These are phyloP conservation scores for Drosera capensis DNA, from an alignment of 148 eudicot genomes.

Conservation along the genomic window DNA sequence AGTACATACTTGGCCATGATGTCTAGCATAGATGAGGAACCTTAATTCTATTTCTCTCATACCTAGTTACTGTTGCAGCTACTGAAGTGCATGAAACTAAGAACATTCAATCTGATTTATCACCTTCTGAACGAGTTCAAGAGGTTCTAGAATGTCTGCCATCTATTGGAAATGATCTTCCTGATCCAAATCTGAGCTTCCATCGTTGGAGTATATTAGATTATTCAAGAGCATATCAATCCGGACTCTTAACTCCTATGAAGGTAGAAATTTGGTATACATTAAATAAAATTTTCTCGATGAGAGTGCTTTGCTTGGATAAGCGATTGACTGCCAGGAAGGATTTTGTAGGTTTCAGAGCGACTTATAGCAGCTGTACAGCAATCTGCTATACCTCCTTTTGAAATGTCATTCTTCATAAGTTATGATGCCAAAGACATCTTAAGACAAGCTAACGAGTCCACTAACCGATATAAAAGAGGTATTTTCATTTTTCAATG, in stretches of 20 bases:
- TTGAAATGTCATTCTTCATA: slow-evolving; percentile 83
- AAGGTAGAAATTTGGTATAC: slow-evolving; percentile 24
- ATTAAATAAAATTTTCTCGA: not conserved
- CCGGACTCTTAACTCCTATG: slow-evolving; percentile 51
- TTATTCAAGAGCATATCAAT: slow-evolving; percentile 61
- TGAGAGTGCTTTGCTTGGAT: not conserved
- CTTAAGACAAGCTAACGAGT: slow-evolving; percentile 61
- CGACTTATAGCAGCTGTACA: slow-evolving; percentile 39
- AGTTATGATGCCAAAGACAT: slow-evolving; percentile 40
- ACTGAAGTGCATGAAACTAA: slow-evolving; percentile 28
- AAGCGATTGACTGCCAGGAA: not conserved
- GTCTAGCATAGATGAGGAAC: not conserved
- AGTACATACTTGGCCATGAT: not conserved
- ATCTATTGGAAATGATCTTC: slow-evolving; percentile 10
- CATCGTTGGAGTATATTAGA: slow-evolving; percentile 64
- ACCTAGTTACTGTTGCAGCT: slow-evolving; percentile 20
- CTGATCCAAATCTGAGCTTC: slow-evolving; percentile 27
- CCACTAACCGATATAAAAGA: slow-evolving; percentile 51
- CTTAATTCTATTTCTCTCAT: not conserved
- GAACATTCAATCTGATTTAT: slow-evolving; percentile 22
- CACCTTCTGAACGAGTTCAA: slow-evolving; percentile 46
- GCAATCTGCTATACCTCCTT: slow-evolving; percentile 25
- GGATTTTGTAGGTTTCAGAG: slow-evolving; percentile 45
- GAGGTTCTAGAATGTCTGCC: slow-evolving; percentile 53
- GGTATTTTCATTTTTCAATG: slow-evolving; percentile 18